phyloP scores from a whole-genome alignment of 1,284 basidiomycete genomes.

The Ganoderma lucidum region DNA sequence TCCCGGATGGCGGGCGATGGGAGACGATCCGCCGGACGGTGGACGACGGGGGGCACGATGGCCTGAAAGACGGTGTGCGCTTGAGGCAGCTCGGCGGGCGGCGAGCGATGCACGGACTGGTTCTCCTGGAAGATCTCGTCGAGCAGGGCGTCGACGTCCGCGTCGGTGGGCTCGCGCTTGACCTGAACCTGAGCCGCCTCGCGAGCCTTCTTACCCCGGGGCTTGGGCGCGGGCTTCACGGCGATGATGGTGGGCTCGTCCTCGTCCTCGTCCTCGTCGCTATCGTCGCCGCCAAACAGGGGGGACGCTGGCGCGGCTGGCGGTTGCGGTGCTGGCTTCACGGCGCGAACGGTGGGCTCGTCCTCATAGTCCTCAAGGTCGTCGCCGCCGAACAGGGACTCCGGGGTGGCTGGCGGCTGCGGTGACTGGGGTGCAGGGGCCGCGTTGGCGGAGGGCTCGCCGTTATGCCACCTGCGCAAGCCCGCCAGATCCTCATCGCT shows the following conservation, averaged over 20 bases:
- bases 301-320: neutral
- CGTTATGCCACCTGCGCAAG: neutral
- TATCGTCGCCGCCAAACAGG: neutral
- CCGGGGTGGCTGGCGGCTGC: neutral
- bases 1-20: neutral
- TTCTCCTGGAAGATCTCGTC: neutral
- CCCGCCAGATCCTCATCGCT: neutral
- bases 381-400: neutral
- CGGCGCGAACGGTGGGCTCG: neutral
- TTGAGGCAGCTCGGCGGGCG: neutral
- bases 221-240: neutral
- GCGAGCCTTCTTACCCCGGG: neutral
- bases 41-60: neutral
- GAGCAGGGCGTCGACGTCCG: neutral
- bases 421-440: neutral
- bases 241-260: neutral
- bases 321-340: neutral
- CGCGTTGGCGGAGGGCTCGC: neutral
- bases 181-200: neutral
- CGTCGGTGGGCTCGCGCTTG: neutral
- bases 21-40: neutral
- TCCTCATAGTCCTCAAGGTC: neutral
- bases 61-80: neutral
- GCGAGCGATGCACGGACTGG: neutral
- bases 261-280: neutral